Evolutionary conservation across 441 rosid species (phyloP).

Genomic region (Euphorbia celastroides): DNA sequence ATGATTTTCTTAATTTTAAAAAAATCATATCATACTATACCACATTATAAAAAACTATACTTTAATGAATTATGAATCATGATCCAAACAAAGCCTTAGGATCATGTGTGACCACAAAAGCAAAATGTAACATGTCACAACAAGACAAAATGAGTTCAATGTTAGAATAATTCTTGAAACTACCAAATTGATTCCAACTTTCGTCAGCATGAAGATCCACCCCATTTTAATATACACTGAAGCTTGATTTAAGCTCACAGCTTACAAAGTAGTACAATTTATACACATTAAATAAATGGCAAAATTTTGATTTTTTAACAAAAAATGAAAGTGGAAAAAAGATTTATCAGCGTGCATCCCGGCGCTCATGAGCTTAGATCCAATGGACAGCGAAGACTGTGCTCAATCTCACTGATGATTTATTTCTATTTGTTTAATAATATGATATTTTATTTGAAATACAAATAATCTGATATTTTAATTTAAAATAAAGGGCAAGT

Average conservation of each 20-base stretch:
- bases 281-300: too few relatives aligned
- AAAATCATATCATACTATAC: too few relatives aligned
- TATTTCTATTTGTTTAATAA: too few relatives aligned
- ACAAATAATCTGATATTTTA: too few relatives aligned
- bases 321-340: too few relatives aligned
- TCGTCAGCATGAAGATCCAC: constrained; percentile 8
- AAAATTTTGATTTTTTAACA: too few relatives aligned
- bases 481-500: too few relatives aligned
- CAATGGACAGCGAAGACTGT: constrained; percentile 32
- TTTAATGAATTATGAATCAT: too few relatives aligned
- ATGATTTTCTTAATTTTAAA: too few relatives aligned
- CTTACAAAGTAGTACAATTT: neutral
- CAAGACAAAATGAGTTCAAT: neutral
- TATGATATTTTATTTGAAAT: too few relatives aligned
- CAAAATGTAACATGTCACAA: neutral
- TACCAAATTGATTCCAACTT: neutral
- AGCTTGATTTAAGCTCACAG: neutral
- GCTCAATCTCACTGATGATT: constrained; percentile 27
- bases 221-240: neutral
- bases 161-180: neutral
- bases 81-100: too few relatives aligned
- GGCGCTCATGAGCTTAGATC: constrained; percentile 53
- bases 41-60: too few relatives aligned
- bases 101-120: neutral
- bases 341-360: constrained; percentile 45